These are phyloP conservation scores for Tuber borchii DNA, from an alignment of 495 filamentous ascomycete species.

Conservation along the genomic window DNA sequence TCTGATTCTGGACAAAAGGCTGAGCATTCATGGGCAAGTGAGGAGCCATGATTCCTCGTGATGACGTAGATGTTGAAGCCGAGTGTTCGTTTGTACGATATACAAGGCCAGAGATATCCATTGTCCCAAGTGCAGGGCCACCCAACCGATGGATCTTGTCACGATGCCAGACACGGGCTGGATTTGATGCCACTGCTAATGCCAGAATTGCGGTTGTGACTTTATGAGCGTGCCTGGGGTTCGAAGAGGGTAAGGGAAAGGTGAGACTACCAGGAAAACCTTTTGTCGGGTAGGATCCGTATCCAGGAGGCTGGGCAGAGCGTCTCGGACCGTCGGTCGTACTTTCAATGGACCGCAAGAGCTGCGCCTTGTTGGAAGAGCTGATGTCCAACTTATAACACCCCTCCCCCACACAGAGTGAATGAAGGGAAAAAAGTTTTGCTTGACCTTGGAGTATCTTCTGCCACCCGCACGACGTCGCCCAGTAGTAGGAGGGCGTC, in stretches of 20 bases:
- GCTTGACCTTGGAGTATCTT: constrained; percentile 22
- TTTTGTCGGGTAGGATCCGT: constrained; percentile 39
- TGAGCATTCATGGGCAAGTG: constrained; percentile 38
- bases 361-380: constrained; percentile 39
- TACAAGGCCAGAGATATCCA: constrained; percentile 43
- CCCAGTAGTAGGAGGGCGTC: constrained; percentile 29
- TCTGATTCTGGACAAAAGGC: constrained; percentile 39
- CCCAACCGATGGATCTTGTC: constrained; percentile 37
- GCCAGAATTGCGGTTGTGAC: constrained; percentile 42
- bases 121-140: constrained; percentile 40
- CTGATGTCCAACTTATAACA: constrained; percentile 37
- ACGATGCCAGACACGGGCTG: constrained; percentile 41
- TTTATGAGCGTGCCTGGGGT: constrained; percentile 36
- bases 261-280: constrained; percentile 36
- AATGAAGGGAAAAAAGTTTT: constrained; percentile 24
- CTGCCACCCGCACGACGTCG: constrained; percentile 37
- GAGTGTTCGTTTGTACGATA: constrained; percentile 41
- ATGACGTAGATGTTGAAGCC: constrained; percentile 35
- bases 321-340: constrained; percentile 36
- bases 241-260: constrained; percentile 34
- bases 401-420: constrained; percentile 39
- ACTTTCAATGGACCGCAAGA: constrained; percentile 38
- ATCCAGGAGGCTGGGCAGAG: constrained; percentile 39
- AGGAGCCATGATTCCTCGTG: constrained; percentile 42
- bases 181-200: constrained; percentile 40